These are phyloP conservation scores for Coleophoma crateriformis DNA, from an alignment of 2,329 filamentous ascomycete genomes.

Conservation along the genomic window DNA sequence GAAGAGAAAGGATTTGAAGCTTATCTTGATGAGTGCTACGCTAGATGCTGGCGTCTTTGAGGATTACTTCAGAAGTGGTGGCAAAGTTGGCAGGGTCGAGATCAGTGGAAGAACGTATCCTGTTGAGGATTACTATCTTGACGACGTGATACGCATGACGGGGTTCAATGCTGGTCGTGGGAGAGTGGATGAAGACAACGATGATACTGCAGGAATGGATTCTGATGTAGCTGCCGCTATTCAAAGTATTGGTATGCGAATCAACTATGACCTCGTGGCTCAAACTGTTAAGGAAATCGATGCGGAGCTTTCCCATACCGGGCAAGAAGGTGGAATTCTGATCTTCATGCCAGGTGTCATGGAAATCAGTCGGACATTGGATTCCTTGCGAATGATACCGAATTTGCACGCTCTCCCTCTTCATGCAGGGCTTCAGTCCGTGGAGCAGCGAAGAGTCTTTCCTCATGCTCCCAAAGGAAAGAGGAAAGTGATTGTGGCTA, in stretches of 20 bases:
- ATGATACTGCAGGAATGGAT: constrained; percentile 40
- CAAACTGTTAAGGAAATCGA: constrained; percentile 81
- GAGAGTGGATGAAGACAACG: constrained; percentile 31
- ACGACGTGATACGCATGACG: constrained; percentile 78
- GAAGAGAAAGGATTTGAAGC: constrained; percentile 71
- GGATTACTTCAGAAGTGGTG: constrained; percentile 71
- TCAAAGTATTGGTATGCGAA: constrained; percentile 69
- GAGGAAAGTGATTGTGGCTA: constrained; percentile 89
- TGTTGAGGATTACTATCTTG: constrained; percentile 83
- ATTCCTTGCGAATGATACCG: constrained; percentile 57
- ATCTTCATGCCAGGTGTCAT: constrained; percentile 90
- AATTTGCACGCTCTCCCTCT: constrained; percentile 77
- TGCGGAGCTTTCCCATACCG: constrained; percentile 56
- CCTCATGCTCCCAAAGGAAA: constrained; percentile 68
- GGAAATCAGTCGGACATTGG: constrained; percentile 81
- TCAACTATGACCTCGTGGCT: constrained; percentile 85
- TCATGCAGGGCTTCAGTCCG: constrained; percentile 85
- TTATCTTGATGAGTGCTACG: constrained; percentile 95
- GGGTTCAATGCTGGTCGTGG: constrained; percentile 51
- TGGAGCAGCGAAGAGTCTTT: constrained; percentile 86
- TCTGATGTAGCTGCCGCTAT: constrained; percentile 64
- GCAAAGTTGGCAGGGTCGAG: constrained; percentile 72
- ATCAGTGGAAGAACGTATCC: constrained; percentile 87
- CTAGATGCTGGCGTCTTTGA: constrained; percentile 83
- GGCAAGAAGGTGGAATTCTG: constrained; percentile 79